A percentile compares a stretch with the other conserved stretches of the same genome.
Evolutionary conservation across 805 yeast genomes (phyloP).

Genomic region (Lachancea kluyveri): DNA sequence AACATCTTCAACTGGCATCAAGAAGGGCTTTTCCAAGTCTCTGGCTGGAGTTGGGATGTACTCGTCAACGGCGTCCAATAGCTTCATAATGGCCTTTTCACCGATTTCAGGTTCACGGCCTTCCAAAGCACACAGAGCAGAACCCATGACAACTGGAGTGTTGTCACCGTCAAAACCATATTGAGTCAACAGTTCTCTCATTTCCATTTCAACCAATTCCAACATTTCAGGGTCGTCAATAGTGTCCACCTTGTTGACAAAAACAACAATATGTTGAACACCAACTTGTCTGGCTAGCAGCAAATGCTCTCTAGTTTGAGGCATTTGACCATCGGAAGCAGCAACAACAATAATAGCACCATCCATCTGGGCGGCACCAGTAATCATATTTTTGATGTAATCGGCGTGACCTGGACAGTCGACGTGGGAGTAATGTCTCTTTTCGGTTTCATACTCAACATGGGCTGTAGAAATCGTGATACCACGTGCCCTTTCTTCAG

Average conservation of each 20-base stretch:
- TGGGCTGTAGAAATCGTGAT: slow-evolving; percentile 97
- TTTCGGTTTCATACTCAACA: slow-evolving; percentile 92
- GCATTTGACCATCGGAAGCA: slow-evolving; percentile 99
- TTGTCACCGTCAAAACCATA: slow-evolving; percentile 98
- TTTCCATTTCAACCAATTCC: slow-evolving; percentile 99
- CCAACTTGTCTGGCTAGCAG: slow-evolving; percentile 99
- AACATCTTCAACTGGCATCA: slow-evolving; percentile 95
- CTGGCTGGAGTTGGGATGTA: slow-evolving; percentile 94
- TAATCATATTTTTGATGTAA: slow-evolving; percentile 97
- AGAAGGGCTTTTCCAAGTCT: slow-evolving; percentile 92
- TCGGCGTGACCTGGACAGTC: slow-evolving; percentile 99
- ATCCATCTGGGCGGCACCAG: slow-evolving; percentile 99
- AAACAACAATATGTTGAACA: slow-evolving; percentile 94
- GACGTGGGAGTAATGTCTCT: slow-evolving; percentile 95
- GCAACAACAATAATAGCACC: slow-evolving; percentile 99
- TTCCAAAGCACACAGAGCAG: slow-evolving; percentile 95
- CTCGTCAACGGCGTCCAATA: slow-evolving; percentile 89
- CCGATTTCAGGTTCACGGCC: slow-evolving; percentile 88
- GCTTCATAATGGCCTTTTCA: slow-evolving; percentile 69
- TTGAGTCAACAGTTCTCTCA: slow-evolving; percentile 88
- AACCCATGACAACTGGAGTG: slow-evolving; percentile 97
- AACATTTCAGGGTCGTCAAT: slow-evolving; percentile 98
- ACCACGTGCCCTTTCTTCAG: slow-evolving; percentile 99
- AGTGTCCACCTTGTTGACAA: slow-evolving; percentile 96
- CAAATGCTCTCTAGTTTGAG: slow-evolving; percentile 98